Percentiles rank a stretch among this genome's conserved stretches.
phyloP scores from a whole-genome alignment of 495 filamentous ascomycete genomes.

The Aspergillus incahuasiensis region DNA sequence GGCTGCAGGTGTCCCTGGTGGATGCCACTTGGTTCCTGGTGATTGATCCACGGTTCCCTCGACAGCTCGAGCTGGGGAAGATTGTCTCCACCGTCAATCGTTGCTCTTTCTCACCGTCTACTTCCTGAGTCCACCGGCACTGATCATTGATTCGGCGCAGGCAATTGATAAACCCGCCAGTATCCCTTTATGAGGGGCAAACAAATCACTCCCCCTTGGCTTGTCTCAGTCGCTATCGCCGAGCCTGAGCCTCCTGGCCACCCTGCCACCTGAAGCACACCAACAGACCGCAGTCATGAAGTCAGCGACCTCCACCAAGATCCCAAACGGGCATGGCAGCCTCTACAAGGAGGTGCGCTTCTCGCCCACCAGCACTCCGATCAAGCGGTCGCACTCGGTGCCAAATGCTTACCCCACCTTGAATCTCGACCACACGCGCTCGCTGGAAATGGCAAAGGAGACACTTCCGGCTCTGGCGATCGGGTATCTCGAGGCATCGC shows the following conservation, averaged over 20 bases:
- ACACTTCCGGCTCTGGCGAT: slow-evolving; percentile 21
- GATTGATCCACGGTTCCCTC: slow-evolving; percentile 1
- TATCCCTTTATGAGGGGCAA: slow-evolving; percentile 13
- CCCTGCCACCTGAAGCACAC: background rate
- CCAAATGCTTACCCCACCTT: slow-evolving; percentile 29
- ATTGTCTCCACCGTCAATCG: slow-evolving; percentile 1
- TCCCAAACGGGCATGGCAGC: slow-evolving; percentile 37
- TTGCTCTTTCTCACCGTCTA: background rate
- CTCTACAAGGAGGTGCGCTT: slow-evolving; percentile 48
- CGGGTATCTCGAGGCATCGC: slow-evolving; percentile 38
- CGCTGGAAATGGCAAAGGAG: slow-evolving; percentile 11
- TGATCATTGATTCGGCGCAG: background rate
- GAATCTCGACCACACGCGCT: slow-evolving; percentile 13
- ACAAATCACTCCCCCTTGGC: slow-evolving; percentile 8
- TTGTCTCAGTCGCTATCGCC: background rate
- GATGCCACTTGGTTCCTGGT: slow-evolving; percentile 4
- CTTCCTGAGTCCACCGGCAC: background rate
- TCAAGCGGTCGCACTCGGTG: slow-evolving; percentile 39
- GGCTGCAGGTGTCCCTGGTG: slow-evolving; percentile 2
- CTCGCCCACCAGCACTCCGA: slow-evolving; percentile 38
- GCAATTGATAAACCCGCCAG: background rate
- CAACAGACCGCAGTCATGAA: slow-evolving; percentile 25
- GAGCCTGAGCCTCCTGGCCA: background rate
- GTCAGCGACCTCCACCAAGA: slow-evolving; percentile 19
- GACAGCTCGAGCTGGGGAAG: background rate